Conservation (phyloP, 2,329 filamentous ascomycete genomes). For the Tolypocladium tropicale region DNA sequence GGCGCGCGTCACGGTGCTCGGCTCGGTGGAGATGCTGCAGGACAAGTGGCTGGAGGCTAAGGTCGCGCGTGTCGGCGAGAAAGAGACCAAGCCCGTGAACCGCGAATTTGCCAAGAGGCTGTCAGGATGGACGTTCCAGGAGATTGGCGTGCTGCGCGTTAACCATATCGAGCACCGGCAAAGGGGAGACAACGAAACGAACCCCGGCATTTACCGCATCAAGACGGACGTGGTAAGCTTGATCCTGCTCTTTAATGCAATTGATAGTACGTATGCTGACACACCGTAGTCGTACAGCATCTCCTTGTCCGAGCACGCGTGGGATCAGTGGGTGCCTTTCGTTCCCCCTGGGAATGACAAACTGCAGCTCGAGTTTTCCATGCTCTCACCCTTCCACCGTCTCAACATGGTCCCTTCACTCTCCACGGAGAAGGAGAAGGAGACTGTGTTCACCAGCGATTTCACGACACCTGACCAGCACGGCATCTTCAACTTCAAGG, state of each 20-base stretch:
- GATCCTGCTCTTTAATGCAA: not conserved
- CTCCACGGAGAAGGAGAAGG: conserved; percentile 53
- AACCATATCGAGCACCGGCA: conserved; percentile 73
- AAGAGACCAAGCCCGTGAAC: conserved; percentile 60
- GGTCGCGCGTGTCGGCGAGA: conserved; percentile 50
- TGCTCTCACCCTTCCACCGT: conserved; percentile 96
- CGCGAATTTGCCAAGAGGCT: conserved; percentile 75
- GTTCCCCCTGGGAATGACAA: conserved; percentile 57
- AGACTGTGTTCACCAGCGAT: conserved; percentile 60
- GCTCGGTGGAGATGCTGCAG: conserved; percentile 77
- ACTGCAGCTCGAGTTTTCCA: conserved; percentile 93
- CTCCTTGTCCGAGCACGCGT: conserved; percentile 75
- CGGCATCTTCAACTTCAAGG: conserved; percentile 95
- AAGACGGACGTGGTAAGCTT: conserved; percentile 89
- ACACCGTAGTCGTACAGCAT: conserved; percentile 64
- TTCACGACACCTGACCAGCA: conserved; percentile 93
- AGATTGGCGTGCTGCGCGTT: conserved; percentile 80
- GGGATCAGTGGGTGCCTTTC: conserved; percentile 68
- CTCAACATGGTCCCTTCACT: conserved; percentile 54
- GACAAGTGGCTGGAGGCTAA: conserved; percentile 81
- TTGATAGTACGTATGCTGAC: conserved; percentile 6
- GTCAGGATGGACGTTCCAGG: conserved; percentile 93
- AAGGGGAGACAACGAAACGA: conserved; percentile 46
- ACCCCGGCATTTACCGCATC: conserved; percentile 85
- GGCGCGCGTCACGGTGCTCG: conserved; percentile 76